Percentiles rank a stretch among this genome's conserved stretches.
Conservation (phyloP, 83 land plant genomes). For the Diphasiastrum complanatum region DNA sequence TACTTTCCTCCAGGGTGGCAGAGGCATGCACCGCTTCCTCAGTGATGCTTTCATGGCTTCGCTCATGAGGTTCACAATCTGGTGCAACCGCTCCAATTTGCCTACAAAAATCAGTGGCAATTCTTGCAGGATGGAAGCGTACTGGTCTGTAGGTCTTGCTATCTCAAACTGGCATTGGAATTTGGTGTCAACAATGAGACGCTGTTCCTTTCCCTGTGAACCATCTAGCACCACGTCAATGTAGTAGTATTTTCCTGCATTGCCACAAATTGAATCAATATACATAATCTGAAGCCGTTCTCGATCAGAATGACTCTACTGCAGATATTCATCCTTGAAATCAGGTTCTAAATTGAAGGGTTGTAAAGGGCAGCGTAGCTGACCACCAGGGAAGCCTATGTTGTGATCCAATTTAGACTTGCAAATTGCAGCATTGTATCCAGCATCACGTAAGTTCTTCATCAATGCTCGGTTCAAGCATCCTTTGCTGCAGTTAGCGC, state of each 20-base stretch:
- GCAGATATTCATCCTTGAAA: not conserved
- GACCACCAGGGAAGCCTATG: constrained; percentile 64
- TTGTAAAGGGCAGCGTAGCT: not conserved
- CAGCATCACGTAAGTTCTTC: constrained; percentile 38
- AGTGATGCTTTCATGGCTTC: constrained; percentile 75
- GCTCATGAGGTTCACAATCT: constrained; percentile 53
- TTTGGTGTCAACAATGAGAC: constrained; percentile 71
- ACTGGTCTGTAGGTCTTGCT: constrained; percentile 64
- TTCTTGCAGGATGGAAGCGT: constrained; percentile 46
- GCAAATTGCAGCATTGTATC: constrained; percentile 92
- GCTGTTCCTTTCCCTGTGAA: not conserved
- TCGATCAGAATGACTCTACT: too few species aligned
- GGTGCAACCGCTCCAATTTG: constrained; percentile 59
- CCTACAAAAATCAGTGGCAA: constrained; percentile 78
- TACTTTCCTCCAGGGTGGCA: constrained; percentile 67
- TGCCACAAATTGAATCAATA: not conserved
- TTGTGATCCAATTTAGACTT: constrained; percentile 84
- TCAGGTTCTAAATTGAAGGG: too few species aligned
- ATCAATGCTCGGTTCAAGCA: constrained; percentile 35
- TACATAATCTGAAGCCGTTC: too few species aligned
- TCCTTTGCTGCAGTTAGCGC: constrained; percentile 2
- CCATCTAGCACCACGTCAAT: constrained; percentile 62
- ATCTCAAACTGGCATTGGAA: constrained; percentile 89
- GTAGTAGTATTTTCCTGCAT: constrained; percentile 86
- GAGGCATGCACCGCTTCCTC: constrained; percentile 67